These are phyloP conservation scores for Lotmaria passim DNA, from an alignment of 208 protist species.

Conservation along the genomic window DNA sequence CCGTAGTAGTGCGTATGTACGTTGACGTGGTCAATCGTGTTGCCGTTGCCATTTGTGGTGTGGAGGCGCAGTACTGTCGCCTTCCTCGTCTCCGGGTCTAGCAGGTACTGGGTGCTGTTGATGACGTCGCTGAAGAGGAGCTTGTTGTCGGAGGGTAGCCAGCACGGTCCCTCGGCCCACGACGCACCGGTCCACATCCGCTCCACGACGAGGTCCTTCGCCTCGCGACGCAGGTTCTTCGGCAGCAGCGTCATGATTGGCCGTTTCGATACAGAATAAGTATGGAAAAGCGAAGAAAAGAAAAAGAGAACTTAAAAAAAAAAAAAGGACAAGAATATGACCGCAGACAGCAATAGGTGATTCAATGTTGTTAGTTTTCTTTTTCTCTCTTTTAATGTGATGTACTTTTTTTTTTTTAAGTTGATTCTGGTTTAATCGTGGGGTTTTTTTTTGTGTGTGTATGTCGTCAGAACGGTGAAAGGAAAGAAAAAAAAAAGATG, in stretches of 20 bases:
- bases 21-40: slow-evolving; percentile 28
- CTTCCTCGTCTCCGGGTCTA: slow-evolving; percentile 28
- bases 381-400: no score
- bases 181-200: slow-evolving; percentile 31
- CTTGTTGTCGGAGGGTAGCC: slow-evolving; percentile 32
- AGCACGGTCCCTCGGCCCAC: slow-evolving; percentile 37
- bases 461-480: not conserved
- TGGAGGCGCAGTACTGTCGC: slow-evolving; percentile 22
- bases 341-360: no score
- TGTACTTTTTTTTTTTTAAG: no score
- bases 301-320: not conserved
- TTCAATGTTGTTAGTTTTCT: not conserved
- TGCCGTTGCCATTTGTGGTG: slow-evolving; percentile 35
- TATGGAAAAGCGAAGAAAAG: not conserved
- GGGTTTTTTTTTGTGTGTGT: no score
- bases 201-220: slow-evolving; percentile 31
- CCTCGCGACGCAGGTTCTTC: slow-evolving; percentile 18
- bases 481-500: slow-evolving; percentile 17
- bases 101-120: slow-evolving; percentile 33
- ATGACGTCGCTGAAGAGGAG: slow-evolving; percentile 41
- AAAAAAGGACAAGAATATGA: no score
- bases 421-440: no score
- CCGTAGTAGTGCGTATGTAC: slow-evolving; percentile 36
- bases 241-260: slow-evolving; percentile 25
- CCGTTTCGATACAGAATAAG: not conserved